phyloP scores from a whole-genome alignment of 345 rosid genomes.

The Fremontodendron californicum region DNA sequence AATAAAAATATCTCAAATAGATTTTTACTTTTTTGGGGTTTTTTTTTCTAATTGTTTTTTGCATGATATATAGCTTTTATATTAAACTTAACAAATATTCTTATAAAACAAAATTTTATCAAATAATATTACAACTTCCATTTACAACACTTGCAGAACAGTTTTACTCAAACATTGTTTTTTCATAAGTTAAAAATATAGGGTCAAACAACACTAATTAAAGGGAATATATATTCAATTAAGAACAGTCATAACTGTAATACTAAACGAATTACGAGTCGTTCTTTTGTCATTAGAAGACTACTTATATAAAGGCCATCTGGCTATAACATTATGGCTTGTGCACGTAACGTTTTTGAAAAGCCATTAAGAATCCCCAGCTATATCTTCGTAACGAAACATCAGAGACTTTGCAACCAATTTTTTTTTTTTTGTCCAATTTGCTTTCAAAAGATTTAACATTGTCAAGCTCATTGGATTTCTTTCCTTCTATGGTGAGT shows the following conservation, averaged over 20 bases:
- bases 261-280: neutral
- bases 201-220: neutral
- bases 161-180: neutral
- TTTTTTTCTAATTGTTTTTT: too few species aligned
- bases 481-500: neutral
- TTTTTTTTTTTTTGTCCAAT: neutral
- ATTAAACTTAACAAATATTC: too few species aligned
- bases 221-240: neutral
- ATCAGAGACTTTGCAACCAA: neutral
- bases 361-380: neutral
- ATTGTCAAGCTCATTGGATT: neutral
- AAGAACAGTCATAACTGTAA: neutral
- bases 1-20: neutral
- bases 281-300: neutral
- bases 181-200: neutral
- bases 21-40: too few species aligned
- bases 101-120: neutral
- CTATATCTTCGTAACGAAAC: neutral
- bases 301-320: neutral
- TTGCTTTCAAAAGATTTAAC: neutral
- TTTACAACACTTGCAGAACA: neutral
- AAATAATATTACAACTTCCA: neutral
- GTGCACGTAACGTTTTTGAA: neutral
- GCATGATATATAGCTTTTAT: neutral
- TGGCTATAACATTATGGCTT: neutral